Evolutionary conservation across 2,329 filamentous ascomycete species (phyloP).

Genomic region (Arthrinium puccinioides): DNA sequence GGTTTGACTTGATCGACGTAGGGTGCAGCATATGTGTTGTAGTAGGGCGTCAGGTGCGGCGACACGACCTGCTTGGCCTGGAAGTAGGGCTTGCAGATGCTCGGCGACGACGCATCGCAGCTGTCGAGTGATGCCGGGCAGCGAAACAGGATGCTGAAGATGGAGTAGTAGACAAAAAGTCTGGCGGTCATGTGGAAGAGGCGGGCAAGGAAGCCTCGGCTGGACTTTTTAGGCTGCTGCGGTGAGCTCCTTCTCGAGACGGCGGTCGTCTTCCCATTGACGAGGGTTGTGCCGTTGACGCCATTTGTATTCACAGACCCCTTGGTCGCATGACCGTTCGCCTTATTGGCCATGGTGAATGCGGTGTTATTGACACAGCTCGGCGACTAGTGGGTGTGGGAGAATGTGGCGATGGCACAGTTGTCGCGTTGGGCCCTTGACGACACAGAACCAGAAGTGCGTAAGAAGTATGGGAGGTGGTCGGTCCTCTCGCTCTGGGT

Average conservation of each 20-base stretch:
- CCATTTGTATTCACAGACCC: too few relatives aligned
- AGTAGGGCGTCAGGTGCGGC: conserved; percentile 80
- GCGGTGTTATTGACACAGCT: neutral
- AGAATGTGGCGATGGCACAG: too few relatives aligned
- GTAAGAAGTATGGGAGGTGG: too few relatives aligned
- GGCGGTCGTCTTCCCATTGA: conserved; percentile 30
- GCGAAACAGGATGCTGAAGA: conserved; percentile 72
- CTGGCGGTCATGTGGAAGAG: conserved; percentile 45
- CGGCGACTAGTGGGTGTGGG: too few relatives aligned
- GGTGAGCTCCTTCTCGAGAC: conserved; percentile 17
- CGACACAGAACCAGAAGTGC: too few relatives aligned
- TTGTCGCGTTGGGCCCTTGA: too few relatives aligned
- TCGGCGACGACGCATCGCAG: conserved; percentile 63
- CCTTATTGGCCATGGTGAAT: conserved; percentile 1
- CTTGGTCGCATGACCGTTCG: conserved; percentile 2
- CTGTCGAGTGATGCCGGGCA: conserved; percentile 67
- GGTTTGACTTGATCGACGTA: conserved; percentile 73
- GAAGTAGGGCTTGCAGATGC: conserved; percentile 79
- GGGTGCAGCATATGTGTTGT: conserved; percentile 73
- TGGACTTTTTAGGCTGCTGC: conserved; percentile 11
- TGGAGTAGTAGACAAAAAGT: conserved; percentile 78
- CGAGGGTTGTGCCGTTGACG: conserved; percentile 15
- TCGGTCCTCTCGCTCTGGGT: too few relatives aligned
- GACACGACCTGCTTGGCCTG: conserved; percentile 53
- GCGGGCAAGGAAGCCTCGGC: conserved; percentile 27